These are phyloP conservation scores for Quercus engelmannii DNA, from an alignment of 306 rosid genomes.

Conservation along the genomic window DNA sequence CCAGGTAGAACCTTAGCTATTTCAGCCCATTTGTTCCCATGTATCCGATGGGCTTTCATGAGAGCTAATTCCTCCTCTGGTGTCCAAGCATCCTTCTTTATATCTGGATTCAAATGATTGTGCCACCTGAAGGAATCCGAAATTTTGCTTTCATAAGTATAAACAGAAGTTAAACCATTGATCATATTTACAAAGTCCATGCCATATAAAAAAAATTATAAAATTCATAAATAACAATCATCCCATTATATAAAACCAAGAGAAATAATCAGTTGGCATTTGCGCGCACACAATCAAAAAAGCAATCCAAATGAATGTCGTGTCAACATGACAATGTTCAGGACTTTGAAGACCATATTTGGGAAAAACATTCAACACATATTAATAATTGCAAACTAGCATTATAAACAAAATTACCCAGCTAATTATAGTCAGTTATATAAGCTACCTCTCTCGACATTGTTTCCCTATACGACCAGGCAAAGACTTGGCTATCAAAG, in stretches of 20 bases:
- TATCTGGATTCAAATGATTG: constrained; percentile 94
- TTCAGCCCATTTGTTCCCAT: constrained; percentile 99
- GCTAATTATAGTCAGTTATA: not conserved
- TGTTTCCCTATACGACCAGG: constrained; percentile 99
- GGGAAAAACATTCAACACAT: constrained; percentile 2
- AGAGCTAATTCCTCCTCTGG: constrained; percentile 81
- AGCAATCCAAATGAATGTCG: too few relatives aligned
- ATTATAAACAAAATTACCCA: not conserved
- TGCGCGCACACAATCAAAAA: too few relatives aligned
- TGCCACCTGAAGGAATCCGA: constrained; percentile 76
- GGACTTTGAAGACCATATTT: constrained; percentile 2
- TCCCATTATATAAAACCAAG: constrained; percentile 6
- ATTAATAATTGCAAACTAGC: constrained; percentile 4
- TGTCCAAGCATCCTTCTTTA: constrained; percentile 95
- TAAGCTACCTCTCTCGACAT: constrained; percentile 86
- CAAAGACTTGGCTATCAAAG: constrained; percentile 89
- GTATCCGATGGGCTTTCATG: constrained; percentile 75
- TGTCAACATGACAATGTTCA: not conserved
- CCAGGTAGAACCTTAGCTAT: constrained; percentile 90
- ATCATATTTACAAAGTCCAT: not conserved
- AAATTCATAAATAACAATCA: constrained; percentile 5
- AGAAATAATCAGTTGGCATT: not conserved
- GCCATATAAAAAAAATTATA: not conserved
- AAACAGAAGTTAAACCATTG: constrained; percentile 1
- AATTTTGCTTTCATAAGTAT: constrained; percentile 1